Base-by-base conservation (phyloP, 164 flowering plant species). In the Sextonia rubra region DNA sequence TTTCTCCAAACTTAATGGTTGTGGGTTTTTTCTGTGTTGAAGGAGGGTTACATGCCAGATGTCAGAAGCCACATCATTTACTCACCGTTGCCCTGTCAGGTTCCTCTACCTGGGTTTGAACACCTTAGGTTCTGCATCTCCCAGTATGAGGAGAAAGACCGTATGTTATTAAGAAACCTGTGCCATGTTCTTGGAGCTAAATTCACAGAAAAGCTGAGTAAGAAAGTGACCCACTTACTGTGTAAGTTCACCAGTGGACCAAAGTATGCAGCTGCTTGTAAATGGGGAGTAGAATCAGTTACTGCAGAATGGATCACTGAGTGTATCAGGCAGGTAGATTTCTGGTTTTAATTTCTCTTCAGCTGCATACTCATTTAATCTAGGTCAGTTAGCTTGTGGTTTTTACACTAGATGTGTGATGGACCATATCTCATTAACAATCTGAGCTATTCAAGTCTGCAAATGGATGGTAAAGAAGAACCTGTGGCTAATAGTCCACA, bases 301-400 rank as follows among this genome's bases (percentile, higher is more conserved):
- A 91, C 94, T 72, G 81, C 84, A 22, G 97, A 95, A 73, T 95
- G 99, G 99, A 77, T 95, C 58, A 87, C 77, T 76, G 95, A 89
- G 75, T 93, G 99, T 76, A 79, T 91, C 73, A 83, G 79, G 73
- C 89, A 90, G 98, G 99, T 93, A 80, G 22, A 52, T 71, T 60
- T 66, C 52, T 60, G 26, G 24, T 62, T 29, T 64, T 2, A 5
- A 3, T 29, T 15, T 64, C n/a, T 52, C n/a, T 17, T 8, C 58
- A 0, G 5, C 14, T 5, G 1, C n/a, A 14, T 20, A 14, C 58
- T 2, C 58, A 52, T 52, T 20, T 20, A 52, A 52, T 52, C 58
- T 15, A 17, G 58, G 58, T 17, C 44, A 37, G 9, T 37, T 37
- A 1, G 44, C 44, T 37, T 37, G 44, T 37, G 44, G 44, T 8